Percentiles rank a stretch among this genome's conserved stretches.
Conservation (phyloP, 768 basidiomycete species). For the Termitomyces sp. region DNA sequence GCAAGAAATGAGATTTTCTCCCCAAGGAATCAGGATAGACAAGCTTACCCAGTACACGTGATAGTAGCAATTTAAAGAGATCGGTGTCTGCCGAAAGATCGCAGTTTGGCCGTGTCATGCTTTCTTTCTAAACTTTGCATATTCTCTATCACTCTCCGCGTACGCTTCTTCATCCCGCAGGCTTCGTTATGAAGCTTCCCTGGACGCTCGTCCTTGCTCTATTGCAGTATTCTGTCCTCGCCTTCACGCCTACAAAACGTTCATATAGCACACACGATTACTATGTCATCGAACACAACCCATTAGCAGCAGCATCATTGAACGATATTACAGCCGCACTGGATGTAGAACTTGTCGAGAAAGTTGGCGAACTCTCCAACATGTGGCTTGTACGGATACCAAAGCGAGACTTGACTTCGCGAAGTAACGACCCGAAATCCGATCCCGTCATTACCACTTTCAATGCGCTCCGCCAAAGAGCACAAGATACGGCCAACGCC, state of each 20-base stretch:
- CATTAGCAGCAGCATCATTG: constrained; percentile 36
- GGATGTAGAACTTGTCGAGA: constrained; percentile 83
- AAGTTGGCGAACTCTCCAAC: constrained; percentile 74
- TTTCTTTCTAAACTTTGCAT: background rate
- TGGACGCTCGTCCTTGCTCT: constrained; percentile 24
- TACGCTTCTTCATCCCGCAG: constrained; percentile 8
- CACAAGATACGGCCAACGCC: constrained; percentile 17
- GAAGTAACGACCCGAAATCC: constrained; percentile 22
- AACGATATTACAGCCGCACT: constrained; percentile 60
- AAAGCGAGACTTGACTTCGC: constrained; percentile 28
- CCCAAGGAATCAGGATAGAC: too few species aligned
- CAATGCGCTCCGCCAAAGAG: constrained; percentile 33
- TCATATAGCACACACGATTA: constrained; percentile 68
- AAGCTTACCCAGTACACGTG: too few species aligned
- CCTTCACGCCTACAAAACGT: constrained; percentile 38
- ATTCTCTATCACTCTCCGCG: background rate
- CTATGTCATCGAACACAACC: constrained; percentile 71
- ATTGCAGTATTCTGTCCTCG: constrained; percentile 22
- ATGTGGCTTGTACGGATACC: constrained; percentile 76
- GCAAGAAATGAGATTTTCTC: too few species aligned
- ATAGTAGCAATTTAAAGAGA: background rate
- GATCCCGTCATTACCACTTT: constrained; percentile 49
- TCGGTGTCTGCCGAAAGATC: constrained; percentile 3
- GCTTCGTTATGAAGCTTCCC: constrained; percentile 22
- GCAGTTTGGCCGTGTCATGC: background rate